These are phyloP conservation scores for Cyberlindnera americana DNA, from an alignment of 805 yeast genomes.

Conservation along the genomic window DNA sequence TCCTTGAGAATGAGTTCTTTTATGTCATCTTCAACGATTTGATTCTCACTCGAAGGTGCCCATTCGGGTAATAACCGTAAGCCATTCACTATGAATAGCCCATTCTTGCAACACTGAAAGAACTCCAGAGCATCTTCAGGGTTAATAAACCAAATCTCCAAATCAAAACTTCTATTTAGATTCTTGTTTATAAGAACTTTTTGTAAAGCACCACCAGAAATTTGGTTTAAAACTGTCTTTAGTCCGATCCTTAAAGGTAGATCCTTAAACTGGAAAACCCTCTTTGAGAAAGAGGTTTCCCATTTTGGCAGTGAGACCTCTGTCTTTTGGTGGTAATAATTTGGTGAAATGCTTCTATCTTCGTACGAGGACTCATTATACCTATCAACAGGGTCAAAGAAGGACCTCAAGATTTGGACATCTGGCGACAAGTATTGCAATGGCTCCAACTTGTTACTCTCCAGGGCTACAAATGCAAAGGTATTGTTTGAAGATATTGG, in stretches of 20 bases:
- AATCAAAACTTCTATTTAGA: conserved; percentile 24
- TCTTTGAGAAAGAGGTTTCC: no score
- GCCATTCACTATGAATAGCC: conserved; percentile 60
- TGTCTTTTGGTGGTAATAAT: no score
- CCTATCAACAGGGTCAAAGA: neutral
- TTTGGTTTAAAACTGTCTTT: conserved; percentile 47
- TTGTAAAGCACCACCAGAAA: conserved; percentile 71
- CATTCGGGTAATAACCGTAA: conserved; percentile 43
- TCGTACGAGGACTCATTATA: no score
- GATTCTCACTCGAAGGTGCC: conserved; percentile 34
- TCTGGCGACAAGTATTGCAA: neutral
- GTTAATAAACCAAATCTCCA: conserved; percentile 51
- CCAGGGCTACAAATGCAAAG: conserved; percentile 3
- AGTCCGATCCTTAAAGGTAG: conserved; percentile 44
- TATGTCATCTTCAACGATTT: conserved; percentile 1
- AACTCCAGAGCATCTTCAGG: conserved; percentile 53
- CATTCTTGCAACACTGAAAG: conserved; percentile 46
- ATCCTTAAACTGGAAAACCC: conserved; percentile 36
- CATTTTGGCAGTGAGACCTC: neutral
- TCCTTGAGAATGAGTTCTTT: no score
- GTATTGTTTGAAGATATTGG: conserved; percentile 5
- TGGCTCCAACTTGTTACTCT: neutral
- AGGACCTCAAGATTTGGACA: neutral
- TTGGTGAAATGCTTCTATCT: no score
- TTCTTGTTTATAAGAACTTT: no score